Evolutionary conservation across 2,329 filamentous ascomycete species (phyloP).

Genomic region (Xylaria sp.): DNA sequence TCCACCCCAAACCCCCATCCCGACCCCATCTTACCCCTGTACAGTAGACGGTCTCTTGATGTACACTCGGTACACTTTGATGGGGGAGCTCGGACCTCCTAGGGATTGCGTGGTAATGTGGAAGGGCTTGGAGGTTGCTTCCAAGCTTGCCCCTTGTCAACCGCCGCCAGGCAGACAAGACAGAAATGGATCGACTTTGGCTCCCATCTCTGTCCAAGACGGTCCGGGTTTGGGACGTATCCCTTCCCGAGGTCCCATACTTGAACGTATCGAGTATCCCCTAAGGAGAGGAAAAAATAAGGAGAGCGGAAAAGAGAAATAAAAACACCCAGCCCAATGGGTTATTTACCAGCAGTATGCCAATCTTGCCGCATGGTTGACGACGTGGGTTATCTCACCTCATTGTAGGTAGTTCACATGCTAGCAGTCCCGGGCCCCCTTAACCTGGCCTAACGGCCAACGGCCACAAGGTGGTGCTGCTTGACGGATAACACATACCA

Average conservation of each 20-base stretch:
- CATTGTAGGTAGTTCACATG: neutral
- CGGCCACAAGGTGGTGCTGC: too few relatives aligned
- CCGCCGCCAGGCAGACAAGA: neutral
- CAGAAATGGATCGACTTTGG: neutral
- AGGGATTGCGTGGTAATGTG: neutral
- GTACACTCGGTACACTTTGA: too few relatives aligned
- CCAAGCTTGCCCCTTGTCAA: conserved; percentile 11
- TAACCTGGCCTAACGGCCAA: neutral
- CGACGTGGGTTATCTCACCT: too few relatives aligned
- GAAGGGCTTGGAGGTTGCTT: conserved; percentile 11
- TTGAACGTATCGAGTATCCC: neutral
- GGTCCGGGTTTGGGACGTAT: neutral
- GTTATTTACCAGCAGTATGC: neutral
- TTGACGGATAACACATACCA: too few relatives aligned
- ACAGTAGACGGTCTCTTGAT: too few relatives aligned
- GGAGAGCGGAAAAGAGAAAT: neutral
- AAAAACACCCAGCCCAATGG: neutral
- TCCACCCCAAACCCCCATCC: neutral
- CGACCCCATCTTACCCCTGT: too few relatives aligned
- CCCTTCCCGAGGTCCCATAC: neutral
- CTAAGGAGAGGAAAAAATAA: neutral
- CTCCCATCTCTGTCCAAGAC: neutral
- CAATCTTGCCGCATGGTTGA: neutral
- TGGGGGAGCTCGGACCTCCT: conserved; percentile 19
- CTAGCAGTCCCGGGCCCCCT: neutral